Conservation (phyloP, 2,329 filamentous ascomycete genomes). For the Ceratocystis huliohia region DNA sequence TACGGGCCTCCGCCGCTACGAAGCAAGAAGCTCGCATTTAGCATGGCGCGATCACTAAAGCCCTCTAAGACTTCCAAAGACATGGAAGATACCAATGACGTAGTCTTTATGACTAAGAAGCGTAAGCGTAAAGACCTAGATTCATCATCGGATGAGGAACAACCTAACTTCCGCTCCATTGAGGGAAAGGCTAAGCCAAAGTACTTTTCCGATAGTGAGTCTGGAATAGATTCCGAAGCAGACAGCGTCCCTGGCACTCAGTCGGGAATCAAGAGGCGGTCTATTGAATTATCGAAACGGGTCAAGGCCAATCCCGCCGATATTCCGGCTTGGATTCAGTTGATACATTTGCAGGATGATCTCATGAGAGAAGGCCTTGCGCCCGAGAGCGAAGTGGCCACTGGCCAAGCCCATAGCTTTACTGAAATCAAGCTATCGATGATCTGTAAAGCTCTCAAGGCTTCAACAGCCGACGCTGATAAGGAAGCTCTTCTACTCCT, state of each 20-base stretch:
- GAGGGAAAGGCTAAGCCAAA: conserved; percentile 46
- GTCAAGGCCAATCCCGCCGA: conserved; percentile 56
- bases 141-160: conserved; percentile 34
- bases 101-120: conserved; percentile 24
- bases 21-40: conserved; percentile 19
- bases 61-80: not conserved
- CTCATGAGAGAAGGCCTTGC: conserved; percentile 43
- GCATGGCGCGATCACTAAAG: conserved; percentile 12
- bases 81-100: conserved; percentile 30
- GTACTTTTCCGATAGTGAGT: conserved; percentile 36
- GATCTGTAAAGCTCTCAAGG: conserved; percentile 61
- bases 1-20: conserved; percentile 13
- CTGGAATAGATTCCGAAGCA: conserved; percentile 21
- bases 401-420: conserved; percentile 53
- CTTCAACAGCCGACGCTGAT: conserved; percentile 35
- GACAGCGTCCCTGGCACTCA: conserved; percentile 8
- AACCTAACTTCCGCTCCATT: conserved; percentile 52
- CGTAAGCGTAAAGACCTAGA: conserved; percentile 25
- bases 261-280: conserved; percentile 35
- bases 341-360: conserved; percentile 66
- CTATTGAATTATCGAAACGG: conserved; percentile 47
- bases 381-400: conserved; percentile 35
- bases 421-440: conserved; percentile 70
- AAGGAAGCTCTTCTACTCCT: conserved; percentile 51
- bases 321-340: conserved; percentile 58